Evolutionary conservation across 768 basidiomycete genomes (phyloP), one percentile per base, ranked within the genome.

Genomic region (Pisolithus orientalis): DNA sequence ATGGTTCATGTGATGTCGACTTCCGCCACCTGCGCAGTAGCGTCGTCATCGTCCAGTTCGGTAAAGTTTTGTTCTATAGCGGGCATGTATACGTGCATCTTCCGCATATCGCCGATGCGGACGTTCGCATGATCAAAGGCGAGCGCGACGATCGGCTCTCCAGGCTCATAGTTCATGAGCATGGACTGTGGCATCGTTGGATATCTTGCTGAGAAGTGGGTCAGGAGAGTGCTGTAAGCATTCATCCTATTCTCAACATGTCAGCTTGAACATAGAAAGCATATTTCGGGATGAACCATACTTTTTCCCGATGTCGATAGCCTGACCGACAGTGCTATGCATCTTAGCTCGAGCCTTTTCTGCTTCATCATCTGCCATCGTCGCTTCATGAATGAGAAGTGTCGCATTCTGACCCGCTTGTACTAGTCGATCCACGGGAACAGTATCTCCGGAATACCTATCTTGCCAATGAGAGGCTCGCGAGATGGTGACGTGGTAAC

Each of bases 191-290:
- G 91, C 64, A 94, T 74, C 59, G 89, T 92, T 16, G 94, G 92
- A 67, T 95, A 94, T 28, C 94, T 84, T 39, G 90, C 90, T 9
- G 94, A 96, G 70, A 97, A 97, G 66, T 97, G 94, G 0, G 93
- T 98, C 21, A 98, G 78, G n/a, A 97, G 79, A 39, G 91, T 76
- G 56, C 91, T 84, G 49, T 82, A 72, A 1, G 93, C 93, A 9
- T 79, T 75, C 94, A 95, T 95, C 54, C 92, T 94, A 52, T 38
- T 31, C 31, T 16, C 4, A 16, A 52, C 27, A 24, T 50, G 27
- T 10, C 17, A 40, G 4, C 17, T 13, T 13, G 39, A 24, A 24
- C 2, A 28, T 38, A 16, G 29, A n/a, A 39, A 29, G 25, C 4
- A 24, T 11, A 62, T 39, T n/a, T 13, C 61, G 49, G 21, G 21